Evolutionary conservation across 148 eudicot species (phyloP), one percentile per base, ranked within the genome.

Genomic region (Rhododendron simsii): DNA sequence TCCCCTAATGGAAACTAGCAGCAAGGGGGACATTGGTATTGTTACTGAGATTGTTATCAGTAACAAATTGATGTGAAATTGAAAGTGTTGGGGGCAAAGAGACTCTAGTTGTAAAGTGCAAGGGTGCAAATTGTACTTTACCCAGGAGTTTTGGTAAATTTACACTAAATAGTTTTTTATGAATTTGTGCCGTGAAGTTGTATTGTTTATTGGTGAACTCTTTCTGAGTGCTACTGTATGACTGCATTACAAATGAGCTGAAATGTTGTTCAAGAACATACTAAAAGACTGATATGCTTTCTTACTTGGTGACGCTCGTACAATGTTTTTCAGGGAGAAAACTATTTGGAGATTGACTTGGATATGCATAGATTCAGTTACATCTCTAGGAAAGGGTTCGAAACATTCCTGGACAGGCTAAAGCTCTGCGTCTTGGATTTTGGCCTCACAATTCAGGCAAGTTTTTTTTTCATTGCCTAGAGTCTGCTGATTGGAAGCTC

Each of bases 301-400:
- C 61, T 48, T 86, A 65, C 50, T 80, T 84, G 80, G 71, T 55
- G 74, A 51, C 12, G 45, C 81, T 86, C 12, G 35, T 76, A 50
- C 48, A 73, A 87, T 45, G 37, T 83, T 80, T 48, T 78, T 84
- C 92, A 96, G 99, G 99, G 99, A n/a, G 93, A 94, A 84, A 95
- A 95, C 84, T 94, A 96, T 87, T 92, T 93, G 50, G 99, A 96
- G 87, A 96, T 96, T 71, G 99, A 96, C 87, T 88, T 96, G 88
- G 99, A 96, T 86, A 94, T 96, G 98, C 99, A 95, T 82, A 92
- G 98, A 88, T 96, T 96, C 87, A 91, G 98, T 89, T 95, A 94
- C 90, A 94, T 96, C 78, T 96, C 99, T 41, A 94, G 98, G 87
- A 96, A 96, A 90, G 99, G 99, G 23, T 93, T 95, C 30, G 96